Evolutionary conservation across 192 early-diverging fungal genomes (phyloP).

Genomic region (Coemansia javaensis): DNA sequence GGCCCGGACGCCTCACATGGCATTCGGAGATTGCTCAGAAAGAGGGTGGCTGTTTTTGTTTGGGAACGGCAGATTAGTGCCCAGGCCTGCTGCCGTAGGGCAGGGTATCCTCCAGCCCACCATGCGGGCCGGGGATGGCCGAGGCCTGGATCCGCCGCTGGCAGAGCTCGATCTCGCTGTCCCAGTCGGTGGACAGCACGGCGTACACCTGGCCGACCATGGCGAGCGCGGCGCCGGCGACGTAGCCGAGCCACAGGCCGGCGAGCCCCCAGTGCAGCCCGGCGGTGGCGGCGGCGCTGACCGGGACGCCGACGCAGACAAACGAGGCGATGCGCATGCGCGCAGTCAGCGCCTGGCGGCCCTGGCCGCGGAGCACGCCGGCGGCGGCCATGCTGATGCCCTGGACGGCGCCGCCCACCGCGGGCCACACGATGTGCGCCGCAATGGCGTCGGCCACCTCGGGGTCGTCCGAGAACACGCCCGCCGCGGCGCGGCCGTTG

Average conservation of each 20-base stretch:
- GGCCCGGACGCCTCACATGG: no score
- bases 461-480: constrained; percentile 43
- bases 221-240: constrained; percentile 21
- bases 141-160: constrained; percentile 28
- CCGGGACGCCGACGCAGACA: constrained; percentile 43
- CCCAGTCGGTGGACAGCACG: constrained; percentile 39
- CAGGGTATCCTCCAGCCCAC: no score
- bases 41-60: no score
- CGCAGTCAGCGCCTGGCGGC: constrained; percentile 51
- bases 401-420: constrained; percentile 27
- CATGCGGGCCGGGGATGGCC: no score
- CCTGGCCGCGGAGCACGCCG: constrained; percentile 56
- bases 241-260: constrained; percentile 65
- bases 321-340: constrained; percentile 48
- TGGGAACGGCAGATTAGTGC: no score
- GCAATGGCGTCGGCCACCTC: constrained; percentile 20
- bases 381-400: constrained; percentile 58
- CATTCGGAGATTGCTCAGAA: no score
- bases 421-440: constrained; percentile 33
- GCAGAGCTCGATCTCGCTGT: constrained; percentile 37
- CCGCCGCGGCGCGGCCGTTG: constrained; percentile 52
- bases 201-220: constrained; percentile 17
- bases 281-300: constrained; percentile 44
- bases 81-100: no score
- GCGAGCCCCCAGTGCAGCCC: constrained; percentile 54